Conservation (phyloP, 352 stramenopile species). For the Pythium graminicola region DNA sequence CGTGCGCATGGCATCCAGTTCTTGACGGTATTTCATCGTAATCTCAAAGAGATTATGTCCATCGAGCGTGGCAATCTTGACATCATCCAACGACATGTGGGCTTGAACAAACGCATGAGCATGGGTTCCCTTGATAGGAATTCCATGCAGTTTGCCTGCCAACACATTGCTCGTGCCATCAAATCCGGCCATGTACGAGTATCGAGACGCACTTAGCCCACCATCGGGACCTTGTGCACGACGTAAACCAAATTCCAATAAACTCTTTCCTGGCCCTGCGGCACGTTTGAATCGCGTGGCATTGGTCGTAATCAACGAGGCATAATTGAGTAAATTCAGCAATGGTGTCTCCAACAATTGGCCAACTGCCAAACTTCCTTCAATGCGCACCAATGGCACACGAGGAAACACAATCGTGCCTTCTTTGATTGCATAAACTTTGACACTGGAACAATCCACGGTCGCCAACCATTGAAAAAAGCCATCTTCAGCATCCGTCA, state of each 20-base stretch:
- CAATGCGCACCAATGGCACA: slow-evolving; percentile 91
- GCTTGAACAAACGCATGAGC: slow-evolving; percentile 97
- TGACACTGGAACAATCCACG: slow-evolving; percentile 91
- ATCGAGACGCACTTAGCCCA: slow-evolving; percentile 94
- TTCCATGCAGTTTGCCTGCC: slow-evolving; percentile 93
- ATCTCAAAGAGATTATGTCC: slow-evolving; percentile 77
- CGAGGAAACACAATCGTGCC: slow-evolving; percentile 96
- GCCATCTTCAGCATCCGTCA: slow-evolving; percentile 84
- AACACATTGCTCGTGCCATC: slow-evolving; percentile 97
- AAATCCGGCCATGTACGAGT: slow-evolving; percentile 98
- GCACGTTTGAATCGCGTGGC: slow-evolving; percentile 94
- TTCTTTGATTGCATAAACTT: slow-evolving; percentile 94
- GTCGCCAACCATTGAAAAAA: slow-evolving; percentile 95
- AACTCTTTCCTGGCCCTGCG: slow-evolving; percentile 75
- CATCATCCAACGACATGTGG: slow-evolving; percentile 90
- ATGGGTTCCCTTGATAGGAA: slow-evolving; percentile 96
- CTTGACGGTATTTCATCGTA: slow-evolving; percentile 71
- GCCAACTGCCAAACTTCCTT: slow-evolving; percentile 90
- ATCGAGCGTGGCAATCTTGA: slow-evolving; percentile 62
- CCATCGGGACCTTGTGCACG: slow-evolving; percentile 96
- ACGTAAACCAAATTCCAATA: slow-evolving; percentile 93
- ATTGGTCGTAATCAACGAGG: slow-evolving; percentile 97
- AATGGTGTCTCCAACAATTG: slow-evolving; percentile 98
- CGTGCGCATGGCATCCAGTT: slow-evolving; percentile 62
- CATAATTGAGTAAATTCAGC: slow-evolving; percentile 98